Evolutionary conservation across 495 filamentous ascomycete species (phyloP), one percentile per base, ranked within the genome.

Genomic region (Cercophora newfieldiana): DNA sequence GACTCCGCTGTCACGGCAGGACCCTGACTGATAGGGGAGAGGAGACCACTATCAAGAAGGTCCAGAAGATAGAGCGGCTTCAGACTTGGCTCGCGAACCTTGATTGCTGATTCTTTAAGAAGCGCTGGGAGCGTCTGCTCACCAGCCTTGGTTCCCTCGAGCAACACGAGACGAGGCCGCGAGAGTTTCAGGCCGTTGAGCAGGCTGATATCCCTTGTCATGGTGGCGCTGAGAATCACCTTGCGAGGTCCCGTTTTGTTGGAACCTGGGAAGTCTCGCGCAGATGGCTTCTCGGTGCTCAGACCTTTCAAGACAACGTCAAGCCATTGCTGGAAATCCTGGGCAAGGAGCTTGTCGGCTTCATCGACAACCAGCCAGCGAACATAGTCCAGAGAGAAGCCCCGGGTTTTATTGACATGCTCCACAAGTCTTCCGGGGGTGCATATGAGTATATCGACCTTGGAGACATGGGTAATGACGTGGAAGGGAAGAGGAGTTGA

Each of bases 381-480:
- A 6, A 95, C 82, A 76, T 89, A 84, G 33, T 88, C 82, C 56
- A 93, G 80, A 3, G 82, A 86, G 71, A 97, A 96, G 2, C 94
- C 91, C 12, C 86, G 85, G 2, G 95, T 97, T 66, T 88, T 85
- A 62, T 88, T 87, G 61, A 97, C 82, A 78, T 99, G 92, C 71
- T 98, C 94, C 25, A 99, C 92, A 8, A 99, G 83, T 51, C 95
- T 85, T 64, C 96, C 95, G 0, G 95, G 95, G 0, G 95, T 99
- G 72, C 90, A 94, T 37, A 99, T 91, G 14, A 99, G 86, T 62
- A 99, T 86, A 72, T 97, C 92, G 16, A 96, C 87, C 60, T 89
- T 91, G 25, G 91, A 90, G 5, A 79, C 79, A 29, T 87, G 85
- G 19, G 77, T 68, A 14, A 87, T 79, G 12, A 93, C 81, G 70